Conservation (phyloP, 23 red algal genomes). For the Gracilaria gracilis region DNA sequence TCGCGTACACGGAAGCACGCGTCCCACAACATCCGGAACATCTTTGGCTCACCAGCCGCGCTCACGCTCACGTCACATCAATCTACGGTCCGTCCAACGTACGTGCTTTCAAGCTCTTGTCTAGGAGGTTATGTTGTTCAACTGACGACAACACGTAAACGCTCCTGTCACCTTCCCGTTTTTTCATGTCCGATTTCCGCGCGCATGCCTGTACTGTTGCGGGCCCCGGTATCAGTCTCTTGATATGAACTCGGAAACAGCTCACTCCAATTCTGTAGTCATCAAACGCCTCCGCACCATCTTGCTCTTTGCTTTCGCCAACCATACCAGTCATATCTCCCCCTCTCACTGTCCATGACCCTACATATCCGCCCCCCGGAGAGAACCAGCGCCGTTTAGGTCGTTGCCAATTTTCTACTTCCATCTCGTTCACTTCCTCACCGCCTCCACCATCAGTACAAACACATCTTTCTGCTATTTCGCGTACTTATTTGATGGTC, state of each 20-base stretch:
- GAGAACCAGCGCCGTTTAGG: background rate
- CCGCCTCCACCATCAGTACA: background rate
- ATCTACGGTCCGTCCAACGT: constrained; percentile 1
- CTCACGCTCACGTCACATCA: background rate
- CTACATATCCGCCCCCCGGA: constrained; percentile 12
- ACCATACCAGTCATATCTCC: background rate
- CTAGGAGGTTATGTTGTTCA: constrained; percentile 15
- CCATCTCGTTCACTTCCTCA: background rate
- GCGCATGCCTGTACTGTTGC: background rate
- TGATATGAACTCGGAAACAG: constrained; percentile 28
- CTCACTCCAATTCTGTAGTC: constrained; percentile 41
- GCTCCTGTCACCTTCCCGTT: too few relatives aligned
- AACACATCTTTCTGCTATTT: background rate
- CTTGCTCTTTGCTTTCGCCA: background rate
- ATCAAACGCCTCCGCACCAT: background rate
- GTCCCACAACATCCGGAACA: background rate
- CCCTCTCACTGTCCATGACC: background rate
- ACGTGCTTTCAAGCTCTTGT: background rate
- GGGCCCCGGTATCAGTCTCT: constrained; percentile 9
- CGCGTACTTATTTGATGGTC: background rate
- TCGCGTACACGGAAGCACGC: background rate
- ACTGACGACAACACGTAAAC: constrained; percentile 10
- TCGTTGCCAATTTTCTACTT: background rate
- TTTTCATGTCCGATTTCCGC: background rate
- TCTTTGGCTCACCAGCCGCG: background rate